Percentiles rank a stretch among this genome's conserved stretches.
phyloP scores from a whole-genome alignment of 2,329 filamentous ascomycete species.

The Chalaropsis ovoidea region DNA sequence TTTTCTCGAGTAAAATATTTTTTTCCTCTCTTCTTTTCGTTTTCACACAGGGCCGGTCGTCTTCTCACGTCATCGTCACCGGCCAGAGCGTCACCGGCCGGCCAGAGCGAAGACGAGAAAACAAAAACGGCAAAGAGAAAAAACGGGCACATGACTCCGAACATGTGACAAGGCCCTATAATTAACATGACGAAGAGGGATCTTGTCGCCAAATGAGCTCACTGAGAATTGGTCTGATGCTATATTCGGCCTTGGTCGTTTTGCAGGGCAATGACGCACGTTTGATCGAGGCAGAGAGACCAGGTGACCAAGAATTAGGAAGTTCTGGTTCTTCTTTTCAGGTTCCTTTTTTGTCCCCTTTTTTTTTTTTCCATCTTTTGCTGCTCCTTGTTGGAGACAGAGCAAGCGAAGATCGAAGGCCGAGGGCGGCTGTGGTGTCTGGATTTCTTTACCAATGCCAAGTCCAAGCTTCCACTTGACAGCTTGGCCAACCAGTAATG shows the following conservation, averaged over 20 bases:
- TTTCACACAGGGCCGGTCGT: not conserved
- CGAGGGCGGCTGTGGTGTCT: not conserved
- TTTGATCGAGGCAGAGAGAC: not conserved
- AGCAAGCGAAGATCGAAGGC: too few species aligned
- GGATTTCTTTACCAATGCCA: not conserved
- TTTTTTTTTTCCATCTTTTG: not conserved
- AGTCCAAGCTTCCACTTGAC: constrained; percentile 9
- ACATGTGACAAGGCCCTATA: not conserved
- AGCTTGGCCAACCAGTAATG: not conserved
- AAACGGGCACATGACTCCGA: not conserved
- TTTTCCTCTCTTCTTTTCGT: not conserved
- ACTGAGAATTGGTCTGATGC: too few species aligned
- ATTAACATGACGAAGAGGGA: too few species aligned
- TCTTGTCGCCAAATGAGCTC: too few species aligned
- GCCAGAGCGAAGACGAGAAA: not conserved
- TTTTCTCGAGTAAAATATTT: not conserved
- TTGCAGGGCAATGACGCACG: not conserved
- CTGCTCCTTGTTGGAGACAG: too few species aligned
- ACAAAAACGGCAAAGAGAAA: not conserved
- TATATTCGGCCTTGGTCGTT: not conserved
- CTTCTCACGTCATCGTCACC: not conserved
- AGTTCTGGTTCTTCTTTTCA: too few species aligned
- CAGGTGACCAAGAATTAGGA: not conserved
- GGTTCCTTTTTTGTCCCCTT: not conserved
- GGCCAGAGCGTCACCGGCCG: not conserved